Conservation (phyloP, 805 yeast genomes). For the Yarrowia sp. region DNA sequence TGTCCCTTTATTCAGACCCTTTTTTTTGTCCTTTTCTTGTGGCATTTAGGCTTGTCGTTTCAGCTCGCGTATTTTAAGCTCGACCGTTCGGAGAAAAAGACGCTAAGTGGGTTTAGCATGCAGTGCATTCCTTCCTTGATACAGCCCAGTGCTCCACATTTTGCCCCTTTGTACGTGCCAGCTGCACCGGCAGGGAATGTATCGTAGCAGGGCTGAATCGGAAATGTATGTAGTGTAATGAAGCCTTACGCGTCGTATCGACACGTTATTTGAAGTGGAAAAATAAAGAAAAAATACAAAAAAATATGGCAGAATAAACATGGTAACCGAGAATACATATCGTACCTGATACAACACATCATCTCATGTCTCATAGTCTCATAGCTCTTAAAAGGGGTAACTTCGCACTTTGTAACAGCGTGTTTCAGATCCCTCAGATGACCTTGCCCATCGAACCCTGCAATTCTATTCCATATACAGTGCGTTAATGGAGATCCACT, state of each 20-base stretch:
- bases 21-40: background rate
- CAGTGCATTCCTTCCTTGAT: background rate
- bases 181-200: conserved; percentile 3
- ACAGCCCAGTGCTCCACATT: background rate
- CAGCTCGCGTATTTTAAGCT: conserved; percentile 18
- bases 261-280: background rate
- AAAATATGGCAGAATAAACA: too few species aligned
- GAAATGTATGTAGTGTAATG: too few species aligned
- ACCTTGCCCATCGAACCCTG: too few species aligned
- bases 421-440: background rate
- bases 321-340: too few species aligned
- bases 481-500: too few species aligned
- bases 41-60: background rate
- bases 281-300: too few species aligned
- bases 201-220: background rate
- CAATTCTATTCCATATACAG: too few species aligned
- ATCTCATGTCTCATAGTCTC: background rate
- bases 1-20: background rate
- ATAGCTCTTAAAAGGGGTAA: background rate
- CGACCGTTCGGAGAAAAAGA: background rate
- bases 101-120: background rate
- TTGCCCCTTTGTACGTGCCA: background rate
- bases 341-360: too few species aligned
- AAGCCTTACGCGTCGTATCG: background rate
- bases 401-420: background rate